A percentile compares a stretch with the other conserved stretches of the same genome.
phyloP scores from a whole-genome alignment of 768 basidiomycete species.

The Amylocystis lapponica region DNA sequence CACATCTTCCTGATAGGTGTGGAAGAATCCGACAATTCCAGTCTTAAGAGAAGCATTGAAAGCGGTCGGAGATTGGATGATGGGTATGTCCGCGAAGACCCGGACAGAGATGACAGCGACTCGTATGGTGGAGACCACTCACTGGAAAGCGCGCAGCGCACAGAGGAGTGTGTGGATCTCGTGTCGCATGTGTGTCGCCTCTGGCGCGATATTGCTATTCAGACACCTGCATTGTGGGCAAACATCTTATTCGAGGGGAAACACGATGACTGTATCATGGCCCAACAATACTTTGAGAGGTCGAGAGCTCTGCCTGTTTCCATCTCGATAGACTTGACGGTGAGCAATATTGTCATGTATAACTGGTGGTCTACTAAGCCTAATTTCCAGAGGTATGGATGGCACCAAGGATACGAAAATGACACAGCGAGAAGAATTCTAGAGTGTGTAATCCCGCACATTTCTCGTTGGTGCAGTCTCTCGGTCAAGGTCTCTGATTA shows the following conservation, averaged over 20 bases:
- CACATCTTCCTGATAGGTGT: too few species aligned
- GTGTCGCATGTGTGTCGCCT: constrained; percentile 59
- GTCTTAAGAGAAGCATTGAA: too few species aligned
- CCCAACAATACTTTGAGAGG: constrained; percentile 43
- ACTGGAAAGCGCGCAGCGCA: too few species aligned
- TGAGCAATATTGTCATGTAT: too few species aligned
- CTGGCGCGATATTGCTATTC: constrained; percentile 49
- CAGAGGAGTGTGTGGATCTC: too few species aligned
- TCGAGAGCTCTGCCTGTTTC: constrained; percentile 49
- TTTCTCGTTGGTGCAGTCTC: constrained; percentile 47
- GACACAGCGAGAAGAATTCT: constrained; percentile 20
- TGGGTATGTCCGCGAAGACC: too few species aligned
- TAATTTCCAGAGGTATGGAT: constrained; percentile 9
- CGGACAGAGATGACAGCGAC: too few species aligned
- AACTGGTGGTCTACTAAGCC: constrained; percentile 5
- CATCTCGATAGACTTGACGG: constrained; percentile 43
- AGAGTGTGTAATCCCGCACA: constrained; percentile 42
- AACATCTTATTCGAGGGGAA: constrained; percentile 32
- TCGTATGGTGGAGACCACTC: too few species aligned
- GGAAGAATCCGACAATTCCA: too few species aligned
- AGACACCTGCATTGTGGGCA: constrained; percentile 53
- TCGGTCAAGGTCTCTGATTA: constrained; percentile 42
- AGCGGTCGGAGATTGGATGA: too few species aligned
- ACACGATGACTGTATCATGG: constrained; percentile 42
- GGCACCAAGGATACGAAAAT: constrained; percentile 1